Evolutionary conservation across 1,139 yeast genomes (phyloP).

Genomic region (Lodderomyces beijingensis): DNA sequence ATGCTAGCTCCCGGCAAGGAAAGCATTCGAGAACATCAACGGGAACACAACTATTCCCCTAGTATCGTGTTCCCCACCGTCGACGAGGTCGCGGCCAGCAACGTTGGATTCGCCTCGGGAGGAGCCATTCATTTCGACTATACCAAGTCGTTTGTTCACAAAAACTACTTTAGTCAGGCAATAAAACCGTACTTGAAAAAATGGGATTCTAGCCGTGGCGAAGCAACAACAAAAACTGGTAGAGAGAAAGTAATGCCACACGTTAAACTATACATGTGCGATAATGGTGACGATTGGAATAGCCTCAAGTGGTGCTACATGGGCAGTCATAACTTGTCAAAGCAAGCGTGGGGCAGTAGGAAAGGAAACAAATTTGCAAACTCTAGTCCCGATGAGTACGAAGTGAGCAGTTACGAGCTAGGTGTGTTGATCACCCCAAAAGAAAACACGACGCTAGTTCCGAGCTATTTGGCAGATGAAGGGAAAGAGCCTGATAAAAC

Average conservation of each 20-base stretch:
- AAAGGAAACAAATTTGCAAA: slow-evolving; percentile 15
- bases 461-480: slow-evolving; percentile 38
- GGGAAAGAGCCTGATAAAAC: slow-evolving; percentile 11
- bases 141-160: slow-evolving; percentile 18
- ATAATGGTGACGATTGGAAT: slow-evolving; percentile 46
- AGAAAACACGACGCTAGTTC: slow-evolving; percentile 22
- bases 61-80: slow-evolving; percentile 53
- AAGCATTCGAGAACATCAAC: slow-evolving; percentile 23
- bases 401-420: slow-evolving; percentile 48
- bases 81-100: slow-evolving; percentile 41
- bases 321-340: slow-evolving; percentile 63
- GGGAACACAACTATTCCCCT: slow-evolving; percentile 34
- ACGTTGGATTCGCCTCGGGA: slow-evolving; percentile 47
- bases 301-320: slow-evolving; percentile 58
- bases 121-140: slow-evolving; percentile 53
- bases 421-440: slow-evolving; percentile 46
- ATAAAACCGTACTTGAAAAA: slow-evolving; percentile 30
- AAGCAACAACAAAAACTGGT: slow-evolving; percentile 13
- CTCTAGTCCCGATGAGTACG: slow-evolving; percentile 18
- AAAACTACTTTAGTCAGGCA: slow-evolving; percentile 29
- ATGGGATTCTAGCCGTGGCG: slow-evolving; percentile 22
- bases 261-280: slow-evolving; percentile 36
- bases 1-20: slow-evolving; percentile 28
- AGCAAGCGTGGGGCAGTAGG: slow-evolving; percentile 69
- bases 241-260: slow-evolving; percentile 37